phyloP scores from a whole-genome alignment of 129 eudicot species.

The Tanacetum coccineum region DNA sequence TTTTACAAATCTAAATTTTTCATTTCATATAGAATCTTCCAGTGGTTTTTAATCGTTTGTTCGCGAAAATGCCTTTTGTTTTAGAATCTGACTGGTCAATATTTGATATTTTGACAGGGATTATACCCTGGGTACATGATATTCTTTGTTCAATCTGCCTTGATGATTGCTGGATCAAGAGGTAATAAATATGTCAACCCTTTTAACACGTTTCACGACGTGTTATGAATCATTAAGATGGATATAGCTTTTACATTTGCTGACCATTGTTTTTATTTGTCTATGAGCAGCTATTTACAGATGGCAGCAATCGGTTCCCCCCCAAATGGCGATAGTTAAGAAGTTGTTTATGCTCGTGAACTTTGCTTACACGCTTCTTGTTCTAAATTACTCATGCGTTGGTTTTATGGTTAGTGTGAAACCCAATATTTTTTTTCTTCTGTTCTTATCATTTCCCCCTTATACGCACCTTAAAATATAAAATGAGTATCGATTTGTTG shows the following conservation, averaged over 20 bases:
- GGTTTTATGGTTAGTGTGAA: slow-evolving; percentile 72
- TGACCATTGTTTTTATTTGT: slow-evolving; percentile 4
- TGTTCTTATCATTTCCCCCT: background rate
- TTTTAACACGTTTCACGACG: background rate
- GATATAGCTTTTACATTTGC: background rate
- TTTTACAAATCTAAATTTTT: background rate
- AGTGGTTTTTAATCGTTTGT: background rate
- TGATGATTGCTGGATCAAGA: slow-evolving; percentile 98
- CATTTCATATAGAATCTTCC: background rate
- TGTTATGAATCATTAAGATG: background rate
- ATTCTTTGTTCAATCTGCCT: slow-evolving; percentile 94
- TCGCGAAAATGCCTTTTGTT: background rate
- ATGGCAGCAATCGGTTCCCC: slow-evolving; percentile 81
- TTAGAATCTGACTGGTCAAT: slow-evolving; percentile 14
- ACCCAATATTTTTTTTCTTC: background rate
- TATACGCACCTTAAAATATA: too few relatives aligned
- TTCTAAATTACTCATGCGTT: slow-evolving; percentile 75
- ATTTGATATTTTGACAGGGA: slow-evolving; percentile 49
- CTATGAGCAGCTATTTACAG: slow-evolving; percentile 68
- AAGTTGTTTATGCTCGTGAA: slow-evolving; percentile 49
- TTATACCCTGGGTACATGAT: slow-evolving; percentile 89
- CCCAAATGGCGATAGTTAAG: slow-evolving; percentile 40
- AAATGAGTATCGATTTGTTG: too few relatives aligned
- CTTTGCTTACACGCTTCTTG: slow-evolving; percentile 70
- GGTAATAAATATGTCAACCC: slow-evolving; percentile 37